Conservation (phyloP, 192 early-diverging fungal species). For the Gonapodya prolifera region DNA sequence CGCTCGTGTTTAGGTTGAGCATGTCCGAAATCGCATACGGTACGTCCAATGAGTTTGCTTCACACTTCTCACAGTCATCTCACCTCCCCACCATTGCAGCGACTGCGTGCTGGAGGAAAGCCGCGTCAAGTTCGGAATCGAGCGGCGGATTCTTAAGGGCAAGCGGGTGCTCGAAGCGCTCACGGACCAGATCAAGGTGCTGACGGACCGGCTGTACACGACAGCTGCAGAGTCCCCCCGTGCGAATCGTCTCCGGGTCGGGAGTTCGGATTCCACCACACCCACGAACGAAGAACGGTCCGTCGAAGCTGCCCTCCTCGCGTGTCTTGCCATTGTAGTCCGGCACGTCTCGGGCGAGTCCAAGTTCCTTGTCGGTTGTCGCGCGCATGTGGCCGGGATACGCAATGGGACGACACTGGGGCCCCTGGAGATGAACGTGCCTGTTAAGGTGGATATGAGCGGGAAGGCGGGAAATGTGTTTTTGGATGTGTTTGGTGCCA, state of each 20-base stretch:
- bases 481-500: neutral
- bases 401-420: neutral
- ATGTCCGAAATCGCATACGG: neutral
- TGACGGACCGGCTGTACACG: neutral
- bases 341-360: neutral
- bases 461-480: neutral
- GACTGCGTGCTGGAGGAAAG: neutral
- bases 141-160: neutral
- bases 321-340: neutral
- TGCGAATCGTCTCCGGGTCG: neutral
- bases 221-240: neutral
- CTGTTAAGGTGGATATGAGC: neutral
- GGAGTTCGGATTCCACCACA: neutral
- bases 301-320: neutral
- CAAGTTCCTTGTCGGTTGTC: neutral
- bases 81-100: neutral
- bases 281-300: neutral
- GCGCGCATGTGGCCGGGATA: neutral
- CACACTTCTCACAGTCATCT: too few relatives aligned
- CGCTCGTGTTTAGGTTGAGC: neutral
- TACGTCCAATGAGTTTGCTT: too few relatives aligned
- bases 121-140: neutral
- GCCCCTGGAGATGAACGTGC: neutral
- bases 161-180: neutral
- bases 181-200: neutral